Evolutionary conservation across 2,329 filamentous ascomycete genomes (phyloP).

Genomic region (Colletotrichum abscissum): DNA sequence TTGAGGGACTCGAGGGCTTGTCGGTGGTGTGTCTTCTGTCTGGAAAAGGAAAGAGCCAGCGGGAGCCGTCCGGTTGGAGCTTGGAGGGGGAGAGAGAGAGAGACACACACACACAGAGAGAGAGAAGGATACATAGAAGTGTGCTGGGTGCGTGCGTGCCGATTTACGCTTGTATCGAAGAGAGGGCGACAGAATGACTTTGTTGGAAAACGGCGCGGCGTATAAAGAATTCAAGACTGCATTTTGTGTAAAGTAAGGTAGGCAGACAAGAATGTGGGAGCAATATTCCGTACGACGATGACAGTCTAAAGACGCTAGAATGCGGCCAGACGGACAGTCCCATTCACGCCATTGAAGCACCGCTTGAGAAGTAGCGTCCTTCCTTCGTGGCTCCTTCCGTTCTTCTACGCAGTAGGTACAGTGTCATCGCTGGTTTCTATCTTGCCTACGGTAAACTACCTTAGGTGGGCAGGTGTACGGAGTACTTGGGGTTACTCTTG

Average conservation of each 20-base stretch:
- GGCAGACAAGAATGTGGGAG: too few species aligned
- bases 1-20: background rate
- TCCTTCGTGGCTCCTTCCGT: background rate
- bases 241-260: background rate
- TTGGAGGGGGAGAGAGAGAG: background rate
- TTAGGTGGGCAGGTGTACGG: background rate
- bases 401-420: background rate
- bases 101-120: too few species aligned
- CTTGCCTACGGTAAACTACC: background rate
- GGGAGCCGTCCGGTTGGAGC: conserved; percentile 12
- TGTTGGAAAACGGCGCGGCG: background rate
- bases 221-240: background rate
- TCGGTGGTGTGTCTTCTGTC: conserved; percentile 19
- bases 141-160: background rate
- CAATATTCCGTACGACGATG: too few species aligned
- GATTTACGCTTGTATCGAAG: background rate
- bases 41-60: conserved; percentile 17
- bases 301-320: conserved; percentile 9
- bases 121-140: background rate
- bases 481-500: background rate
- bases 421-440: background rate
- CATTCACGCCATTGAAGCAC: background rate
- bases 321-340: conserved; percentile 13
- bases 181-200: background rate
- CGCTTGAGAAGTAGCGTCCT: conserved; percentile 4